phyloP scores from a whole-genome alignment of 495 filamentous ascomycete genomes.

The Aspergillus mulundensis region DNA sequence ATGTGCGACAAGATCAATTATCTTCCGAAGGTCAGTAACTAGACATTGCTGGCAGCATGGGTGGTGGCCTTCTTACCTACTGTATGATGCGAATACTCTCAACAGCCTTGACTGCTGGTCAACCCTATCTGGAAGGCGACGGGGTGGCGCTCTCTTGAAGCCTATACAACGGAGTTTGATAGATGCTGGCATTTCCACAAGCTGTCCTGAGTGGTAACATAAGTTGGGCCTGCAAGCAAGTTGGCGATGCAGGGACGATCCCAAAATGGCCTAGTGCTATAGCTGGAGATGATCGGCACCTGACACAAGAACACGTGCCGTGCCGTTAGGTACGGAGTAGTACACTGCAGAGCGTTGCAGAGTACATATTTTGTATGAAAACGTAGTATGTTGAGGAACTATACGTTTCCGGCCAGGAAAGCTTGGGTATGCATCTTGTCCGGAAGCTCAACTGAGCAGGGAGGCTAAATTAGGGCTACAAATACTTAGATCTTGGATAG shows the following conservation, averaged over 20 bases:
- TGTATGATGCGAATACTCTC: too few species aligned
- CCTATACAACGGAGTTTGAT: not conserved
- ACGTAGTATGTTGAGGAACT: too few species aligned
- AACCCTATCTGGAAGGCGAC: too few species aligned
- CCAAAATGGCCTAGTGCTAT: conserved; percentile 10
- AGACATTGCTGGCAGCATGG: too few species aligned
- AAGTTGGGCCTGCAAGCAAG: not conserved
- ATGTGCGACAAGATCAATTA: not conserved
- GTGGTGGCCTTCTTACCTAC: too few species aligned
- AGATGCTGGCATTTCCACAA: too few species aligned
- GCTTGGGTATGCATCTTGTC: not conserved
- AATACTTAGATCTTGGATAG: not conserved
- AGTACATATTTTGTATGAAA: not conserved
- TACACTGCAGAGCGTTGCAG: not conserved
- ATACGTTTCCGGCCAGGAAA: too few species aligned
- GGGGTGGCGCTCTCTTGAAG: too few species aligned
- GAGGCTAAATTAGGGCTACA: not conserved
- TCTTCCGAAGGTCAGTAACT: too few species aligned
- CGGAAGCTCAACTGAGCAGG: too few species aligned
- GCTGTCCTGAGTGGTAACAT: too few species aligned
- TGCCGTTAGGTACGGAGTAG: not conserved
- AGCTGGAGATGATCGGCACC: conserved; percentile 10
- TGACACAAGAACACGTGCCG: not conserved
- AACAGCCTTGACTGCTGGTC: too few species aligned
- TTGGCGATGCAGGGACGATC: not conserved